Conservation (phyloP, 768 basidiomycete genomes). For the Suillus bovinus region DNA sequence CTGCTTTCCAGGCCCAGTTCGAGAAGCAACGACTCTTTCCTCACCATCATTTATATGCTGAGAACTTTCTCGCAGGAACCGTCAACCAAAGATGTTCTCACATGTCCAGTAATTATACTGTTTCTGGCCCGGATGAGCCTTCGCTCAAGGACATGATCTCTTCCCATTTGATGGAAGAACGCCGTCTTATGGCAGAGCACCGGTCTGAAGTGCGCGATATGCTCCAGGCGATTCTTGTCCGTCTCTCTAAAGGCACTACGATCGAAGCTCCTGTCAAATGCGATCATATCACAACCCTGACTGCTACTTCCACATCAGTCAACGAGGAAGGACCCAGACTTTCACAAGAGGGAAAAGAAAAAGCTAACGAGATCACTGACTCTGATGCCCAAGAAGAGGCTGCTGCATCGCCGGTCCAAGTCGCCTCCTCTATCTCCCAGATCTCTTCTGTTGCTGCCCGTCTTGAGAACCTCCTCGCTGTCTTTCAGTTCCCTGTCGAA, state of each 20-base stretch:
- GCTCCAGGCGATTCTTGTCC: conserved; percentile 2
- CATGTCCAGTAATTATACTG: background rate
- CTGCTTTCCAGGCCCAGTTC: background rate
- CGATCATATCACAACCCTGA: conserved; percentile 1
- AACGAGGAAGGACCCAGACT: conserved; percentile 3
- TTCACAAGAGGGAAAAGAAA: conserved; percentile 34
- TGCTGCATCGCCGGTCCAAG: conserved; percentile 14
- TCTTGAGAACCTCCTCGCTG: conserved; percentile 36
- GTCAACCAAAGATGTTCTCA: background rate
- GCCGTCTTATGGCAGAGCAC: conserved; percentile 8
- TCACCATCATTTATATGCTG: background rate
- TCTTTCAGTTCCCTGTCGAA: conserved; percentile 40
- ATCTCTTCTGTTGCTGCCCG: conserved; percentile 43
- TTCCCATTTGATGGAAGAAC: background rate
- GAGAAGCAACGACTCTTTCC: background rate
- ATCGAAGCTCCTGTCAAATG: background rate
- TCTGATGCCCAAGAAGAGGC: conserved; percentile 10
- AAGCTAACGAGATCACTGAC: conserved; percentile 29
- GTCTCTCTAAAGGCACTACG: background rate
- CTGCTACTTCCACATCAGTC: background rate
- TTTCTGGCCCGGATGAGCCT: background rate
- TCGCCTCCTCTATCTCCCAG: conserved; percentile 32
- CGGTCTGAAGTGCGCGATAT: conserved; percentile 8
- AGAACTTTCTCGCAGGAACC: background rate
- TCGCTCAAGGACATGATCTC: background rate